These are phyloP conservation scores for Candida silvatica DNA, from an alignment of 805 yeast species.

Conservation along the genomic window DNA sequence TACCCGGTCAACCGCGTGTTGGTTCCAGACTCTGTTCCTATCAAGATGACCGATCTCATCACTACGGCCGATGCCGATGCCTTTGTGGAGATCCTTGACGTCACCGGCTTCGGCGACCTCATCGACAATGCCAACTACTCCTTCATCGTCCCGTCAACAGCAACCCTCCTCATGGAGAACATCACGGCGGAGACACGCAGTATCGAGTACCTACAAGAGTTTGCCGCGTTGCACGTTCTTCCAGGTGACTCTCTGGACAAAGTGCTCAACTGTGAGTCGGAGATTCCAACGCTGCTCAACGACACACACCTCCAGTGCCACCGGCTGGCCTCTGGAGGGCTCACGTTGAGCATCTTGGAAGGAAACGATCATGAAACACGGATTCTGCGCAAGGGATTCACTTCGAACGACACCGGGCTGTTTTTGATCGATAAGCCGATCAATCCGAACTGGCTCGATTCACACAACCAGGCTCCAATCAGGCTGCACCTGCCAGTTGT, in stretches of 20 bases:
- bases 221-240: conserved; percentile 62
- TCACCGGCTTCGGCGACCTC: conserved; percentile 33
- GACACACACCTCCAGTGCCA: conserved; percentile 37
- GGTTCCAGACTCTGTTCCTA: conserved; percentile 47
- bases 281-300: conserved; percentile 35
- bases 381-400: conserved; percentile 53
- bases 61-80: conserved; percentile 41
- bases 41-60: conserved; percentile 49
- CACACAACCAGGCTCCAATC: conserved; percentile 27
- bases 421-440: conserved; percentile 62
- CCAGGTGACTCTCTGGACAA: conserved; percentile 43
- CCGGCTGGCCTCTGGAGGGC: conserved; percentile 27
- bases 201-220: conserved; percentile 31
- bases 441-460: conserved; percentile 52
- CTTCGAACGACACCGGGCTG: conserved; percentile 41
- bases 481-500: conserved; percentile 58
- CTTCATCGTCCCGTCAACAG: conserved; percentile 61
- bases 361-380: conserved; percentile 52
- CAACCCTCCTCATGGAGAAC: conserved; percentile 44
- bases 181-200: conserved; percentile 33
- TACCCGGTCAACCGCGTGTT: conserved; percentile 55
- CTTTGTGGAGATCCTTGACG: conserved; percentile 34
- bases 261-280: conserved; percentile 39
- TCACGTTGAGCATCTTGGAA: conserved; percentile 32
- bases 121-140: conserved; percentile 40